Base-by-base conservation (phyloP, 495 filamentous ascomycete genomes). In the Aspergillus conjunctus region DNA sequence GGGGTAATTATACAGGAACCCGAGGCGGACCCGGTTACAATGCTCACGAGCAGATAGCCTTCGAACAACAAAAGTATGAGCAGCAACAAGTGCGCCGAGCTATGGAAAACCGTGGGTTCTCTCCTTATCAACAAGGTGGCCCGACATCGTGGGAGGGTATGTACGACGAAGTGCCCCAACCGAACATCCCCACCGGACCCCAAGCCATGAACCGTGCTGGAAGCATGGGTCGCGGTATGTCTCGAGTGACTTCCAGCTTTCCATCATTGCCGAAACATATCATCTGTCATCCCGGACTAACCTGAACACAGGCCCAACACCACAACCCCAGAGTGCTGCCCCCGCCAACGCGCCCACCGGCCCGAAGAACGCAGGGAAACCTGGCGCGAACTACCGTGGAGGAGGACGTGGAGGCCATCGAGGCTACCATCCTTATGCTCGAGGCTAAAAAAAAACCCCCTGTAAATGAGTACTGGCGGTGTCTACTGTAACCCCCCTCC, bases 141-240 rank as follows among this genome's bases (percentile, higher is more conserved):
- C 88, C 89, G 22, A 93, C 90, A 21, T 91, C 88, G 21, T 98
- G 94, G 93, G 94, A 98, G 73, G 94, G 94, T 56, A 98, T 98
- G 94, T 98, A 98, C 72, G 94, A 98, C 71, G 94, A 97, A 71
- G 92, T 96, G 1, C 95, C 95, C 21, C 92, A 93, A 67, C 92
- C 92, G 9, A 86, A 88, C 58, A 83, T 87, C 57, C 79, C 79
- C 52, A 70, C 73, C 4, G 83, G 83, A 51, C 82, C 82, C 21
- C 68, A 77, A 48, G 78, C 82, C 48, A 81, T 82, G 61, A 77
- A 73, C 53, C 72, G 80, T 26, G 71, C 70, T 20, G 75, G 81
- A 30, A 77, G 79, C 52, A 80, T 84, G 45, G 80, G 84, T 49
- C 72, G 84, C 48, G 83, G 85, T 71, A 76, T 67, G 68, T 67